Base-by-base conservation (phyloP, 371 early-diverging fungal genomes). In the Rhizomucor pusillus region DNA sequence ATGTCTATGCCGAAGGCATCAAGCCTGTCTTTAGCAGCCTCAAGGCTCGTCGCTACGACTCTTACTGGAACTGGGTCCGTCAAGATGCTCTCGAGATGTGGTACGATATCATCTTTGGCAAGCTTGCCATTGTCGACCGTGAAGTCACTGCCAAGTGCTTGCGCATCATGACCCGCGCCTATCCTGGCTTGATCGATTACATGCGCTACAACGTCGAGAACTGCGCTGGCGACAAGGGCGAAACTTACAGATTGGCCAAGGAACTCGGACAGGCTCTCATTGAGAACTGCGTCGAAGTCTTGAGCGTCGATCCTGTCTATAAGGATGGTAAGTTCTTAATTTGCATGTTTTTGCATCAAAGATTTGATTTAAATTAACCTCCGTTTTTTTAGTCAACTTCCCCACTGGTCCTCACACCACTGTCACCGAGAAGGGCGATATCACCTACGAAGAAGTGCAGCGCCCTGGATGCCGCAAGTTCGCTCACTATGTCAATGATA, bases 31-130 rank as follows among this genome's bases (percentile, higher is more conserved):
- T 97, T 71, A 84, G 84, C 52, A 68, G 76, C 44, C 82, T 85
- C 57, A 97, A 94, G 82, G 94, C 89, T 34, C 91, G 97, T 43
- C 75, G 69, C 22, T 95, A 92, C 62, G 95, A 94, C 58, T 96
- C 96, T 25, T 88, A 89, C 84, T 97, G 97, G 97, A 97, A 97
- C 79, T 97, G 97, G 97, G 92, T 89, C 46, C 90, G 94, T 54
- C 93, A 93, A 67, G 95, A 97, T 69, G 93, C 92, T 11, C 72
- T 94, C 43, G 82, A 87, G 43, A 81, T 95, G 63, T 91, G 91
- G 79, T 95, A 91, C 69, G 95, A 93, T 66, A 87, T 94, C 56
- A 81, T 97, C 73, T 95, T 91, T 72, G 95, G 95, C 56, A 84
- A 90, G 36, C 78, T 95, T 51, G 87, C 89, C 51, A 87, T 80